Conservation (phyloP, 2,329 filamentous ascomycete species). For the Monilinia polystroma region DNA sequence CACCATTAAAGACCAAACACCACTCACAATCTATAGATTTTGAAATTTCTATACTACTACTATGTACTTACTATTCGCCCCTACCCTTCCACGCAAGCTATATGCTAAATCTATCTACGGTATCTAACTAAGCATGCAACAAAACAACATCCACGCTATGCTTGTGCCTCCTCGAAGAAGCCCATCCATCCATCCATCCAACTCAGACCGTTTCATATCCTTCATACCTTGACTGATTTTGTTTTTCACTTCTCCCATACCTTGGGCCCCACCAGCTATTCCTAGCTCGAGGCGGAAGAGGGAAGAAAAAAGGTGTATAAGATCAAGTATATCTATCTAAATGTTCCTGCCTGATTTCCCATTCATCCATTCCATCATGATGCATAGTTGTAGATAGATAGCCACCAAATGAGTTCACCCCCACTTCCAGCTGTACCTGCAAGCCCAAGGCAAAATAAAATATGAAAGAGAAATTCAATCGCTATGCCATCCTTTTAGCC, state of each 20-base stretch:
- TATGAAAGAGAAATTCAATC: constrained; percentile 10
- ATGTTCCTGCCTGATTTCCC: constrained; percentile 5
- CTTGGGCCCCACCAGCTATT: neutral
- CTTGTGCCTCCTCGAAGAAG: neutral
- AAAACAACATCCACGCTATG: constrained; percentile 10
- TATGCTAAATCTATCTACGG: constrained; percentile 13
- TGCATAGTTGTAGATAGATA: constrained; percentile 5
- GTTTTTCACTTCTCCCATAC: neutral
- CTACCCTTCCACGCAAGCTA: neutral
- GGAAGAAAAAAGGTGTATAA: constrained; percentile 1
- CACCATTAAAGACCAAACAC: neutral
- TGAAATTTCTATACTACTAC: neutral
- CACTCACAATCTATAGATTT: neutral
- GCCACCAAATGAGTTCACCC: neutral
- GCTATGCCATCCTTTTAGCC: constrained; percentile 17
- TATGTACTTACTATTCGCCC: constrained; percentile 1
- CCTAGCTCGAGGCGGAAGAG: neutral
- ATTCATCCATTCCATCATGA: constrained; percentile 3
- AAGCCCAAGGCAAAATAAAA: constrained; percentile 8
- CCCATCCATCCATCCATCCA: neutral
- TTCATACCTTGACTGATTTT: neutral
- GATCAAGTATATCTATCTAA: constrained; percentile 24
- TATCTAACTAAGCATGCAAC: constrained; percentile 13
- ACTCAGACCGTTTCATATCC: neutral
- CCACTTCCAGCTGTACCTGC: constrained; percentile 4